A percentile compares a stretch with the other conserved stretches of the same genome.
These are phyloP conservation scores for Solanum chacoense DNA, from an alignment of 305 asterid species.

Conservation along the genomic window DNA sequence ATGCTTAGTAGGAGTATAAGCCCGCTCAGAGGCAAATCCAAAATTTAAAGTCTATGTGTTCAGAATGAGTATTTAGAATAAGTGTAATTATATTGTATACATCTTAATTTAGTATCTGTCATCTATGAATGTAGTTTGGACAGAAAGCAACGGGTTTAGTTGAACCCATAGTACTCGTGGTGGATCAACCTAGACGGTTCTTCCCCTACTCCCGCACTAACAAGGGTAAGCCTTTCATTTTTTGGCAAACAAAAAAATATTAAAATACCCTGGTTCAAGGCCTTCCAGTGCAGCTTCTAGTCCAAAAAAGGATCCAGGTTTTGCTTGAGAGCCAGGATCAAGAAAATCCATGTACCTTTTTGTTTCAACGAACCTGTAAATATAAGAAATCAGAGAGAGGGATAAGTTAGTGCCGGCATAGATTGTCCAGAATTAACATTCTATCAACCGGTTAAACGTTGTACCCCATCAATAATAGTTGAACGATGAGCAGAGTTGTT, in stretches of 20 bases:
- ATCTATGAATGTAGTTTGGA: background rate
- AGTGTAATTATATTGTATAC: background rate
- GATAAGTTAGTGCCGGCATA: background rate
- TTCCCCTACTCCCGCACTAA: background rate
- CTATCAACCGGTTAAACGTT: background rate
- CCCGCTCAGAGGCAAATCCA: background rate
- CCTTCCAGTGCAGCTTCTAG: constrained; percentile 62
- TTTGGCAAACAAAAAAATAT: background rate
- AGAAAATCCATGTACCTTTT: constrained; percentile 81
- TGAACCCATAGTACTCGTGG: background rate
- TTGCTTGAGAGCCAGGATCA: constrained; percentile 70
- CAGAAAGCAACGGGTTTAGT: background rate
- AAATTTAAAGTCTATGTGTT: background rate
- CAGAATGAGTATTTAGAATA: background rate
- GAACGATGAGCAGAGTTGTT: constrained; percentile 22
- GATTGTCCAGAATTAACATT: background rate
- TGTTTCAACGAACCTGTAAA: constrained; percentile 62
- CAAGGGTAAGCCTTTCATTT: background rate
- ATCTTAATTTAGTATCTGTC: background rate
- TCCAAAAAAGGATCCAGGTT: constrained; percentile 24
- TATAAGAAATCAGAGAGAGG: background rate
- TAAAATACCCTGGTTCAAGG: constrained; percentile 58
- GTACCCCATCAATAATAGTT: constrained; percentile 80
- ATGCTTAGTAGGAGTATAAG: background rate
- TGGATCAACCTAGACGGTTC: background rate